These are phyloP conservation scores for Cajanus cajan DNA, from an alignment of 306 rosid genomes.

Conservation along the genomic window DNA sequence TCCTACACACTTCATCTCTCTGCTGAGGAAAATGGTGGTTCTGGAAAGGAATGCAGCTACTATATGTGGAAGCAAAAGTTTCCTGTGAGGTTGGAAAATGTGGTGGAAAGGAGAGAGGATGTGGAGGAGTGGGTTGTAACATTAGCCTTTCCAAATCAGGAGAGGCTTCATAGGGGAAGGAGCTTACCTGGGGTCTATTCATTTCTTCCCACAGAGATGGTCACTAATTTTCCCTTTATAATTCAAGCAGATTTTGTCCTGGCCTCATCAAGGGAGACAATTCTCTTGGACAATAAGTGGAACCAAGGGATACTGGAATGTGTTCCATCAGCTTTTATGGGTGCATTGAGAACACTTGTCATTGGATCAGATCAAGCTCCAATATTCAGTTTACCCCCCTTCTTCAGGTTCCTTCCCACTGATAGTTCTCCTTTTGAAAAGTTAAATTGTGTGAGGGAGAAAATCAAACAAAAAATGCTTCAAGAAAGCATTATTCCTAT, in stretches of 20 bases:
- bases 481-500: constrained; percentile 56
- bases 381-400: constrained; percentile 36
- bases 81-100: constrained; percentile 48
- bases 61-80: constrained; percentile 76
- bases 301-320: constrained; percentile 73
- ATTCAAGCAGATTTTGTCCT: constrained; percentile 77
- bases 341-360: constrained; percentile 60
- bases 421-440: constrained; percentile 34
- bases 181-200: constrained; percentile 62
- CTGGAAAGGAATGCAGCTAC: constrained; percentile 44
- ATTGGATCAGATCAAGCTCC: constrained; percentile 42
- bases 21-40: constrained; percentile 33
- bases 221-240: constrained; percentile 67
- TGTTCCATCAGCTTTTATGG: constrained; percentile 58
- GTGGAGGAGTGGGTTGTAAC: constrained; percentile 61
- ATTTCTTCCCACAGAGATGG: constrained; percentile 78
- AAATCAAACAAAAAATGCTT: constrained; percentile 43
- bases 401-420: constrained; percentile 60
- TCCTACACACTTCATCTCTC: constrained; percentile 65
- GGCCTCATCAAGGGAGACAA: constrained; percentile 73
- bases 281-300: constrained; percentile 69
- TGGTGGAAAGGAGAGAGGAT: constrained; percentile 56
- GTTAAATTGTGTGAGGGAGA: constrained; percentile 53
- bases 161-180: constrained; percentile 46
- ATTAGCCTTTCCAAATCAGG: constrained; percentile 61